Base-by-base conservation (phyloP, 108 stramenopile genomes). In the Seminavis robusta region DNA sequence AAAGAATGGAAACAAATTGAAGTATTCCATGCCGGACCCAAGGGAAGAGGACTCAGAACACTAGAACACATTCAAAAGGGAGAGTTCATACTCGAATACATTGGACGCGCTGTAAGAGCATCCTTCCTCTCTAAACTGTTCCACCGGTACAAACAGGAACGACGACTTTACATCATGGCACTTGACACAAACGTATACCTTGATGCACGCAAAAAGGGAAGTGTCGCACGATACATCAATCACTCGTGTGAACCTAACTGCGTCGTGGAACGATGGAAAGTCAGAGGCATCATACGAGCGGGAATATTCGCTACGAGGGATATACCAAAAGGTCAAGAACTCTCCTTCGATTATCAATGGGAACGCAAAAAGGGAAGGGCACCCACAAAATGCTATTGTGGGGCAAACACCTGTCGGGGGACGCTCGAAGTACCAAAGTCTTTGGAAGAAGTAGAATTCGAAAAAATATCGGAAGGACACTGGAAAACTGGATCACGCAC, bases 301-400 rank as follows among this genome's bases (percentile, higher is more conserved):
- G 87, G 88, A 31, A 78, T 98, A 23, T 77, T 95, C 46, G 95
- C 97, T 9, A 34, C 63, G 47, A 56, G 87, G 33, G 83, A 86
- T 28, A 90, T 99, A 52, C 46, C 53, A 24, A 72, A 75, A 33
- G 96, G 94, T 37, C 94, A 92, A 61, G 97, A 99, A 66, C 76
- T 99, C 23, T 86, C 84, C 42, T 99, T 97, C 83, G 98, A 99
- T 69, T 98, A 99, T 75, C 76, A 92, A 47, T 95, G 92, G 90
- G 86, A 92, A 34, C 65, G 86, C 6, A 91, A 94, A 45, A 62
- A 84, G 27, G 96, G 91, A 7, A 81, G 97, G 54, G 86, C 97
- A 3, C 69, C 84, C 0, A 94, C 92, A 54, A 90, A 86, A 59
- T 99, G 99, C 77, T 67, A 95, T 63, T 99, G 99, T 69, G 95